phyloP scores from a whole-genome alignment of 768 basidiomycete genomes.

The Sarcodon aspratus region DNA sequence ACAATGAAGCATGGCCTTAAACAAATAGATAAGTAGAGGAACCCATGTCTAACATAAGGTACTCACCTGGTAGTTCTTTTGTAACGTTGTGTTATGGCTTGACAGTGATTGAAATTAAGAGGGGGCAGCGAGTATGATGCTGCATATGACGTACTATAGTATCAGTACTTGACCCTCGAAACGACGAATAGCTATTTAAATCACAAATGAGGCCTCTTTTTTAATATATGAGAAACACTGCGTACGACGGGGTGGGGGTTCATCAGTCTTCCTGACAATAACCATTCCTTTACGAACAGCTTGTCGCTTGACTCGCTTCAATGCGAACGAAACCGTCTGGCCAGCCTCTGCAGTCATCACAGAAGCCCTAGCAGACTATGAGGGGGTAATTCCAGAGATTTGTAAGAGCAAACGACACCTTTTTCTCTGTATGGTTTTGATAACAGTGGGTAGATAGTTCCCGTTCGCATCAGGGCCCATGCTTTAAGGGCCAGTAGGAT shows the following conservation, averaged over 20 bases:
- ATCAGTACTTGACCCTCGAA: conserved; percentile 95
- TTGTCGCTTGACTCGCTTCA: conserved; percentile 77
- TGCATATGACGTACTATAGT: conserved; percentile 55
- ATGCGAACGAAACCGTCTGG: conserved; percentile 86
- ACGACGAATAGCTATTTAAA: conserved; percentile 49
- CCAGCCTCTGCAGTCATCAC: conserved; percentile 87
- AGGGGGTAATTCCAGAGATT: neutral
- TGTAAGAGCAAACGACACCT: conserved; percentile 32
- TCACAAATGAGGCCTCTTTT: neutral
- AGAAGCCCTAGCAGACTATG: conserved; percentile 40
- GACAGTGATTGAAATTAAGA: neutral
- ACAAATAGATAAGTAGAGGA: neutral
- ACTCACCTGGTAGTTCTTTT: conserved; percentile 83
- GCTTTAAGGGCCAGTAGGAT: neutral
- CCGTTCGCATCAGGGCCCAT: conserved; percentile 92
- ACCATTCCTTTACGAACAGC: conserved; percentile 94
- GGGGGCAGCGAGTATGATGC: neutral
- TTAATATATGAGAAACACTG: neutral
- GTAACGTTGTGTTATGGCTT: conserved; percentile 88
- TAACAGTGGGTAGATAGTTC: conserved; percentile 63
- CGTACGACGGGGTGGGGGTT: conserved; percentile 57
- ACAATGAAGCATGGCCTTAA: conserved; percentile 84
- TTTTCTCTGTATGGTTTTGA: conserved; percentile 94
- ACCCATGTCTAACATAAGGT: neutral
- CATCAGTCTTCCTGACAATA: conserved; percentile 69